These are phyloP conservation scores for Przewalskia tangutica DNA, from an alignment of 257 asterid genomes.

Conservation along the genomic window DNA sequence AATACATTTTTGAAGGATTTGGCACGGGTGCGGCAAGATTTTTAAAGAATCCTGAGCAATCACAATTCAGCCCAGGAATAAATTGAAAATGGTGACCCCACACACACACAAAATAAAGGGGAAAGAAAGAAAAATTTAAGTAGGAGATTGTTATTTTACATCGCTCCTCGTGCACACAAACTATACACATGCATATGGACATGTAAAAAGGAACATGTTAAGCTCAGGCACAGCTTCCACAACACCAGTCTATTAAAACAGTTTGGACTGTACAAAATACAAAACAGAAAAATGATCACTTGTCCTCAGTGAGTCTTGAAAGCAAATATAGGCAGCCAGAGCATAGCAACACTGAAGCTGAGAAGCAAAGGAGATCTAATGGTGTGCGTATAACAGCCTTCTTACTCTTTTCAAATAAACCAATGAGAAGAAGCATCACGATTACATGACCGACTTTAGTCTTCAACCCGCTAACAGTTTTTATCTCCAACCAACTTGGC, in stretches of 20 bases:
- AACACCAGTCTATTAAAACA: not conserved
- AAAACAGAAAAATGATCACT: not conserved
- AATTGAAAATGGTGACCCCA: no score
- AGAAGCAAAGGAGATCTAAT: slow-evolving; percentile 76
- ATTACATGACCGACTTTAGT: slow-evolving; percentile 88
- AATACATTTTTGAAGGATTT: no score
- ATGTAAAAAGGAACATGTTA: not conserved
- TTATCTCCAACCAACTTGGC: slow-evolving; percentile 78
- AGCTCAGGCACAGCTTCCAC: not conserved
- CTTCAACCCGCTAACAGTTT: slow-evolving; percentile 71
- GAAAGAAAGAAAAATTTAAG: not conserved
- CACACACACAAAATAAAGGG: no score
- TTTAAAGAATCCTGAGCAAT: not conserved
- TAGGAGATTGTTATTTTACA: not conserved
- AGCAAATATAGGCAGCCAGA: slow-evolving; percentile 74
- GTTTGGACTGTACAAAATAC: not conserved
- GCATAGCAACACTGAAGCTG: slow-evolving; percentile 67
- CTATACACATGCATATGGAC: not conserved
- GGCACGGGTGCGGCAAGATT: fast-evolving
- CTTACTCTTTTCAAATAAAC: slow-evolving; percentile 84
- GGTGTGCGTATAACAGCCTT: slow-evolving; percentile 68
- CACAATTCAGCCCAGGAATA: no score
- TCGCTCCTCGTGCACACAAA: not conserved
- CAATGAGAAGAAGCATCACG: slow-evolving; percentile 87
- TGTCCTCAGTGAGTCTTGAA: slow-evolving; percentile 44